A percentile compares a stretch with the other conserved stretches of the same genome.
Evolutionary conservation across 2,329 filamentous ascomycete genomes (phyloP).

Genomic region (Calonectria pauciramosa): DNA sequence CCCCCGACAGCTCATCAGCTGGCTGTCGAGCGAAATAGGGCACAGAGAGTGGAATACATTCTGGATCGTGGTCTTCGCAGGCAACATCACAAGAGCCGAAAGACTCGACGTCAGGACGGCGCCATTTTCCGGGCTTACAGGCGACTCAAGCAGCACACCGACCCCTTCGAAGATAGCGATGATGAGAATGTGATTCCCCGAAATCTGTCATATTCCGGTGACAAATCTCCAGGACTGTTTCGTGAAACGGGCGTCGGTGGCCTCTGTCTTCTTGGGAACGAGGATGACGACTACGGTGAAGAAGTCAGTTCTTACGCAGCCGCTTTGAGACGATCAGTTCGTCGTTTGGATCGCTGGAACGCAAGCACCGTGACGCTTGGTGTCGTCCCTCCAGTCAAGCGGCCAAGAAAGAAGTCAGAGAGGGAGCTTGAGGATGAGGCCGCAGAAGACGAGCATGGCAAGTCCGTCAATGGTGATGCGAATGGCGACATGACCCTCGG

Average conservation of each 20-base stretch:
- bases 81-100: constrained; percentile 74
- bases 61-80: constrained; percentile 80
- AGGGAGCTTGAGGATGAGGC: constrained; percentile 44
- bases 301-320: constrained; percentile 77
- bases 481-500: constrained; percentile 58
- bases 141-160: constrained; percentile 69
- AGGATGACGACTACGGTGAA: constrained; percentile 83
- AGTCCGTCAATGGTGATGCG: constrained; percentile 43
- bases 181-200: constrained; percentile 63
- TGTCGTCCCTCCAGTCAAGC: constrained; percentile 63
- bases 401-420: constrained; percentile 46
- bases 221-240: constrained; percentile 56
- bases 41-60: constrained; percentile 85
- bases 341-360: constrained; percentile 80
- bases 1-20: constrained; percentile 87
- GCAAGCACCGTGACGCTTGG: constrained; percentile 59
- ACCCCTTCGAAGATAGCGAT: constrained; percentile 74
- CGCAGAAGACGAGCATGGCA: constrained; percentile 26
- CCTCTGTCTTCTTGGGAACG: constrained; percentile 71
- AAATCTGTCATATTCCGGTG: constrained; percentile 47
- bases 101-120: constrained; percentile 73
- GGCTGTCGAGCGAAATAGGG: constrained; percentile 83
- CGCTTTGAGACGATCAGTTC: constrained; percentile 72
- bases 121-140: constrained; percentile 76
- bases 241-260: constrained; percentile 73